Conservation (phyloP, 768 basidiomycete species). For the Naematelia encephala region DNA sequence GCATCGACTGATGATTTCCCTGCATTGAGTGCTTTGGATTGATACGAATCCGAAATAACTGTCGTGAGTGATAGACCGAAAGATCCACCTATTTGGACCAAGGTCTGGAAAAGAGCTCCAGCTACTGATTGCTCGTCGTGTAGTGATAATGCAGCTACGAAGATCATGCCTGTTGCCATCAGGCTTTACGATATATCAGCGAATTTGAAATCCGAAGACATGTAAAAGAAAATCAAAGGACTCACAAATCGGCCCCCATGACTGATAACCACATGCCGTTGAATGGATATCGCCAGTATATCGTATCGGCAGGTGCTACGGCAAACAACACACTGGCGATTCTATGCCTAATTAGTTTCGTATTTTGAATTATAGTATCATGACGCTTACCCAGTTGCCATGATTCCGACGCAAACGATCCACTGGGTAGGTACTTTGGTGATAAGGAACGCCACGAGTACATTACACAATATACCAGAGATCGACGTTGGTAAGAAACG, state of each 20-base stretch:
- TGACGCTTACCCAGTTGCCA: constrained; percentile 43
- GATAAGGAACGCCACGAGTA: constrained; percentile 44
- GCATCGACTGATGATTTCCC: constrained; percentile 15
- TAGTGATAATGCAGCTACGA: constrained; percentile 35
- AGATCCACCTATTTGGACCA: constrained; percentile 40
- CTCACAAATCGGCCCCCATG: constrained; percentile 9
- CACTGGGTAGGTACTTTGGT: constrained; percentile 41
- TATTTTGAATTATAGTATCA: not conserved
- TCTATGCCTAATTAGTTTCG: not conserved
- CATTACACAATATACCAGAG: constrained; percentile 39
- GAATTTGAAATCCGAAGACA: not conserved
- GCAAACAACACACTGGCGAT: constrained; percentile 6
- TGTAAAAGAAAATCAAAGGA: not conserved
- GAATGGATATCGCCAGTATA: constrained; percentile 5
- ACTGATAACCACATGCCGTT: constrained; percentile 9
- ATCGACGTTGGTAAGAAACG: constrained; percentile 37
- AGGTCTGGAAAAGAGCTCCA: constrained; percentile 42
- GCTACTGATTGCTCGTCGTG: constrained; percentile 41
- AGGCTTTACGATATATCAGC: constrained; percentile 23
- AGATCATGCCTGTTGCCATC: constrained; percentile 43
- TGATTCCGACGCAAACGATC: constrained; percentile 41
- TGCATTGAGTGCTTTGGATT: constrained; percentile 9
- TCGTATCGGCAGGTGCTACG: constrained; percentile 1
- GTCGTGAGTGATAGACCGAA: constrained; percentile 43
- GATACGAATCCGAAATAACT: constrained; percentile 27